Conservation (phyloP, 768 basidiomycete genomes). For the Postia placenta region DNA sequence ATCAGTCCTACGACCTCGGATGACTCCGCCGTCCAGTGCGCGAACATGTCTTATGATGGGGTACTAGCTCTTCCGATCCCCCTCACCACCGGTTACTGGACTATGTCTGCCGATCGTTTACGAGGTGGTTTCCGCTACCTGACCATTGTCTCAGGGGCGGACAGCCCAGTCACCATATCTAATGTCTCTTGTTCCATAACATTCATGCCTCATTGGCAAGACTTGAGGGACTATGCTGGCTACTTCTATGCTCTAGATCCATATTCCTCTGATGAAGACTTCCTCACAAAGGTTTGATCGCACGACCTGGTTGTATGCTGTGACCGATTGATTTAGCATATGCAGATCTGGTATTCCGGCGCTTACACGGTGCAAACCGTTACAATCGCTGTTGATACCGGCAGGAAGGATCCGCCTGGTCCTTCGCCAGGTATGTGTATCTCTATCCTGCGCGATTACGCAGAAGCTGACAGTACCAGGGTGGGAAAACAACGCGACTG, state of each 20-base stretch:
- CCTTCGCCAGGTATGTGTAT: conserved; percentile 27
- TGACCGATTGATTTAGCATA: background rate
- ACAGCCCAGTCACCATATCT: conserved; percentile 33
- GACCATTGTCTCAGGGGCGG: conserved; percentile 36
- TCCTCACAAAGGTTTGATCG: conserved; percentile 41
- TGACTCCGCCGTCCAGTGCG: conserved; percentile 30
- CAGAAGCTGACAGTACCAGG: conserved; percentile 21
- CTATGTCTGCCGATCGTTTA: conserved; percentile 37
- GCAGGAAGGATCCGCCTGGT: conserved; percentile 41
- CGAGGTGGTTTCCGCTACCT: conserved; percentile 52
- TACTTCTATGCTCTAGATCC: conserved; percentile 47
- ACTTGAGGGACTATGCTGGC: conserved; percentile 43
- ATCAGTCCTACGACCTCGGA: conserved; percentile 48
- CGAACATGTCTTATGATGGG: conserved; percentile 40
- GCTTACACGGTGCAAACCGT: conserved; percentile 60
- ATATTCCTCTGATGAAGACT: conserved; percentile 38
- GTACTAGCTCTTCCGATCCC: conserved; percentile 36
- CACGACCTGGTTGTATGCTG: too few relatives aligned
- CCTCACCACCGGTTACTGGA: conserved; percentile 36
- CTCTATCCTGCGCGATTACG: background rate
- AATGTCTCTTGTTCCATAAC: conserved; percentile 46
- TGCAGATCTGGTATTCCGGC: conserved; percentile 48
- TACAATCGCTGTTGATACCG: conserved; percentile 44
- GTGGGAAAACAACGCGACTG: conserved; percentile 50
- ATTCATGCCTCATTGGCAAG: conserved; percentile 46